These are phyloP conservation scores for Cordyceps farinosa DNA, from an alignment of 2,329 filamentous ascomycete genomes.

Conservation along the genomic window DNA sequence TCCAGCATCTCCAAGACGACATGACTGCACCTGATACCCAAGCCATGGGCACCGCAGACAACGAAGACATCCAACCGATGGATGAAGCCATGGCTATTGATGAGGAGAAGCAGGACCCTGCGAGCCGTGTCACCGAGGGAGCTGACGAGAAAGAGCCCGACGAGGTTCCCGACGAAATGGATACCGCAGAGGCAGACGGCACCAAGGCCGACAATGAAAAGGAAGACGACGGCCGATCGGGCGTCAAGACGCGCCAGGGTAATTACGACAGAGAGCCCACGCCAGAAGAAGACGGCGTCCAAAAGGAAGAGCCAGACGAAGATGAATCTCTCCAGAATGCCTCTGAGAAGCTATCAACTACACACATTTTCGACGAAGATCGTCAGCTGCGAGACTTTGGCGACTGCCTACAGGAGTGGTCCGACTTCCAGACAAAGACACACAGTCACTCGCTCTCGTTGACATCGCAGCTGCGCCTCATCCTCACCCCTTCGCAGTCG, in stretches of 20 bases:
- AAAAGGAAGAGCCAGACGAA: constrained; percentile 42
- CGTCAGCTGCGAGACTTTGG: constrained; percentile 45
- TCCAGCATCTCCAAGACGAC: constrained; percentile 88
- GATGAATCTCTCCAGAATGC: constrained; percentile 49
- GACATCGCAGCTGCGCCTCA: constrained; percentile 91
- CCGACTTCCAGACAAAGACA: constrained; percentile 76
- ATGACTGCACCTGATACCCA: constrained; percentile 80
- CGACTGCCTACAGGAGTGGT: constrained; percentile 73
- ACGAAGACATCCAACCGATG: constrained; percentile 81
- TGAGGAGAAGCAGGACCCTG: constrained; percentile 55
- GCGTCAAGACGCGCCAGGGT: constrained; percentile 57
- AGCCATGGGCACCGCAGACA: constrained; percentile 80
- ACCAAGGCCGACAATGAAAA: constrained; percentile 40
- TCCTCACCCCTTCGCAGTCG: constrained; percentile 88
- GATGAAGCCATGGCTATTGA: constrained; percentile 89
- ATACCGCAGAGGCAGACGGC: constrained; percentile 32
- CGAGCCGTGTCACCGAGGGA: constrained; percentile 51
- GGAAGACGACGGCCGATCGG: constrained; percentile 54
- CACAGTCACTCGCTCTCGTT: constrained; percentile 83
- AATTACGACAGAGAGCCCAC: constrained; percentile 53
- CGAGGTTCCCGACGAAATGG: constrained; percentile 44
- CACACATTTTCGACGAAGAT: constrained; percentile 57
- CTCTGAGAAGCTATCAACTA: constrained; percentile 65
- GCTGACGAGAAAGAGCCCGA: constrained; percentile 41
- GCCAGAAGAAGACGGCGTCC: constrained; percentile 40